A percentile compares a stretch with the other conserved stretches of the same genome.
These are phyloP conservation scores for Orbilia javanica DNA, from an alignment of 2,329 filamentous ascomycete genomes.

Conservation along the genomic window DNA sequence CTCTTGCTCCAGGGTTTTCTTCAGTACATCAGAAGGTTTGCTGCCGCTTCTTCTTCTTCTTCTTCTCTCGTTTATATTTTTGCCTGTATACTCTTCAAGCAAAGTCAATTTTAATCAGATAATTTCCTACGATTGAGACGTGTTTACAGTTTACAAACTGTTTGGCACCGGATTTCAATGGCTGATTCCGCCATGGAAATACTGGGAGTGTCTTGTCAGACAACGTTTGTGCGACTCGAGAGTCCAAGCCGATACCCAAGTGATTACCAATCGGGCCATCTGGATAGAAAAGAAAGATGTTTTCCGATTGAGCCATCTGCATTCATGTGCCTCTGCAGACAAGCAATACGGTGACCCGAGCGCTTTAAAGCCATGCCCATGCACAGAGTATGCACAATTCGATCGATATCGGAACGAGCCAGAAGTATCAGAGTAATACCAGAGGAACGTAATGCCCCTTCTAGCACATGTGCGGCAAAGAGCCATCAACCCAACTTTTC, in stretches of 20 bases:
- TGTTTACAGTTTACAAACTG: neutral
- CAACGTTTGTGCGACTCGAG: neutral
- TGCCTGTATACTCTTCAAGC: constrained; percentile 11
- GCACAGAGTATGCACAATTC: neutral
- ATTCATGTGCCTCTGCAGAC: constrained; percentile 9
- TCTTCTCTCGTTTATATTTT: constrained; percentile 23
- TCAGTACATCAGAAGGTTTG: constrained; percentile 18
- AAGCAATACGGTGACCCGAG: neutral
- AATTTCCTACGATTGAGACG: neutral
- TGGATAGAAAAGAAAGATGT: neutral
- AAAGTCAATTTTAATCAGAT: constrained; percentile 21
- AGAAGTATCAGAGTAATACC: constrained; percentile 7
- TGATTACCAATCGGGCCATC: constrained; percentile 9
- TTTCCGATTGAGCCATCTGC: neutral
- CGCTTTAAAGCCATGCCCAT: neutral
- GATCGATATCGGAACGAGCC: neutral
- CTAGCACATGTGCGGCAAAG: constrained; percentile 11
- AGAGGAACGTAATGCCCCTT: neutral
- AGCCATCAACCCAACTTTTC: constrained; percentile 2
- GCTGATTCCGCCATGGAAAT: neutral
- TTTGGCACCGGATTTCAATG: neutral
- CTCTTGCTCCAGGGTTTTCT: constrained; percentile 9
- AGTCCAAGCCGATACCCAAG: neutral
- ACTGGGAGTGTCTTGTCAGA: neutral
- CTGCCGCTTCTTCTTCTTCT: neutral